Conservation (phyloP, 1,284 basidiomycete genomes). For the Sphagnurus paluster region DNA sequence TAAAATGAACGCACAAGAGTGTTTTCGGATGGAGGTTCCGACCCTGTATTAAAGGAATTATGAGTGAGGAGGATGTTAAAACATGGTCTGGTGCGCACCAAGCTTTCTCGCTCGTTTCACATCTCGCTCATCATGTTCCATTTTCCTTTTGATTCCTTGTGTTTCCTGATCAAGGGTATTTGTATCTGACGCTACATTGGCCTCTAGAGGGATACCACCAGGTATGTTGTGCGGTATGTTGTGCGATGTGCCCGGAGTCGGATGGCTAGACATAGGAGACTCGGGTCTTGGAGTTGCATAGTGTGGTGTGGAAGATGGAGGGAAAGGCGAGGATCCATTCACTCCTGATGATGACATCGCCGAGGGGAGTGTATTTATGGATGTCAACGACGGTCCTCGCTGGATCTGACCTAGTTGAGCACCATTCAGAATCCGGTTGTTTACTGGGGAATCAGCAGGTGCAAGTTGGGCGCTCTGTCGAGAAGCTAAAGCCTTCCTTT, state of each 20-base stretch:
- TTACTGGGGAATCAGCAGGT: conserved; percentile 12
- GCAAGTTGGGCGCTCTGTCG: conserved; percentile 18
- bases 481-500: conserved; percentile 48
- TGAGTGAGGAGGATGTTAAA: conserved; percentile 3
- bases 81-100: conserved; percentile 40
- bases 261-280: conserved; percentile 22
- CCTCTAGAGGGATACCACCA: conserved; percentile 13
- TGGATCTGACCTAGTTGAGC: conserved; percentile 27
- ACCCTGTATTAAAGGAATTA: conserved; percentile 27
- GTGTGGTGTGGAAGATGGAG: conserved; percentile 36
- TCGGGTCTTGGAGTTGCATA: conserved; percentile 37
- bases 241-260: conserved; percentile 16
- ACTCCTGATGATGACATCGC: conserved; percentile 18
- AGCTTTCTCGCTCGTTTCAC: conserved; percentile 69
- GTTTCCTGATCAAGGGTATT: conserved; percentile 48
- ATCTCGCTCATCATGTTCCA: conserved; percentile 63
- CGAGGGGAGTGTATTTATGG: conserved; percentile 12
- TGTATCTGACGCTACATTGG: conserved; percentile 26
- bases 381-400: conserved; percentile 18
- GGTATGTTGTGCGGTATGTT: conserved; percentile 18
- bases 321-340: conserved; percentile 31
- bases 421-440: conserved; percentile 22
- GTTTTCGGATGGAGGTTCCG: conserved; percentile 44
- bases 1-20: conserved; percentile 29
- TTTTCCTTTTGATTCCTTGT: conserved; percentile 67